phyloP scores from a whole-genome alignment of 495 filamentous ascomycete species.

The Lasiosphaeris hirsuta region DNA sequence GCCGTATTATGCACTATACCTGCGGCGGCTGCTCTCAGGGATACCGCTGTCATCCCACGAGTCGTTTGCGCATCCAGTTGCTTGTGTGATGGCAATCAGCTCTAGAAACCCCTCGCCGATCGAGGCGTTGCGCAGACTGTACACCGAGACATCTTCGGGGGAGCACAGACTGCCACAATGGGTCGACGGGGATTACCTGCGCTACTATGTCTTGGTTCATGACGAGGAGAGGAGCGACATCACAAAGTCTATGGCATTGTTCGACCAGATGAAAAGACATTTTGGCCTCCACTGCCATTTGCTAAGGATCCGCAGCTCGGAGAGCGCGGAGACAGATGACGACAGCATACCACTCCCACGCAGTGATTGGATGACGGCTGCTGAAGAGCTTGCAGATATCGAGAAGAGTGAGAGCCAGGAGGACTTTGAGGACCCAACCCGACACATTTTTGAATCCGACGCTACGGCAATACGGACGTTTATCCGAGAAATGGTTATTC shows the following conservation, averaged over 20 bases:
- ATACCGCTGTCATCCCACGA: conserved; percentile 76
- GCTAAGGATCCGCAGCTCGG: conserved; percentile 74
- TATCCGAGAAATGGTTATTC: conserved; percentile 86
- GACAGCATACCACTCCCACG: conserved; percentile 77
- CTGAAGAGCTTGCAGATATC: conserved; percentile 76
- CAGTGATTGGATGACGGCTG: conserved; percentile 84
- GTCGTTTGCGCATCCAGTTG: conserved; percentile 90
- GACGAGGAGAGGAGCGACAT: conserved; percentile 95
- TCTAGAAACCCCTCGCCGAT: conserved; percentile 77
- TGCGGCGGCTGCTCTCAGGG: conserved; percentile 78
- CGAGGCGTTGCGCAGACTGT: conserved; percentile 77
- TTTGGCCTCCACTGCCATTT: conserved; percentile 95
- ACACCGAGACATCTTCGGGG: conserved; percentile 69
- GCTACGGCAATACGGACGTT: conserved; percentile 80
- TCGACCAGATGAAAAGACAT: conserved; percentile 97
- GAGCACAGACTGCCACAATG: conserved; percentile 67
- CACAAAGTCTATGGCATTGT: conserved; percentile 77
- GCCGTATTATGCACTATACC: conserved; percentile 75
- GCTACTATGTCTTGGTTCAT: conserved; percentile 96
- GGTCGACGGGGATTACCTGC: conserved; percentile 82
- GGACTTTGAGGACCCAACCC: conserved; percentile 65
- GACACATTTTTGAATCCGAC: conserved; percentile 89
- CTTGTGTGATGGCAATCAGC: conserved; percentile 93
- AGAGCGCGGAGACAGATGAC: conserved; percentile 87
- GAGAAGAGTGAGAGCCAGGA: conserved; percentile 54